phyloP scores from a whole-genome alignment of 2,329 filamentous ascomycete species.

The Fonsecaea multimorphosa region DNA sequence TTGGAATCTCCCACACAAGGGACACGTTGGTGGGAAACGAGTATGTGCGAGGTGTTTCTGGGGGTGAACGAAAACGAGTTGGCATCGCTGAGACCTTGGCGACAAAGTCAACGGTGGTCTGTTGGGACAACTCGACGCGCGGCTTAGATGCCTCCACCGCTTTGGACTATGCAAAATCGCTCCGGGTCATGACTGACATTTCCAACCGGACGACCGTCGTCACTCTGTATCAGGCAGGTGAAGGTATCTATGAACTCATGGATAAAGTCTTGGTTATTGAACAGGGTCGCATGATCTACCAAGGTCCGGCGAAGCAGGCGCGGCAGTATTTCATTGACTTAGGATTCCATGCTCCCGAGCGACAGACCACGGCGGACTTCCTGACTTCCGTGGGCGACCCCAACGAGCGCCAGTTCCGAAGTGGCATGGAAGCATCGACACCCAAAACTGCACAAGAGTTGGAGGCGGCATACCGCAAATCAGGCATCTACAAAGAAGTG shows the following conservation, averaged over 20 bases:
- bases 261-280: conserved; percentile 83
- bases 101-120: conserved; percentile 73
- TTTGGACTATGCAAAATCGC: conserved; percentile 74
- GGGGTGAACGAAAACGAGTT: conserved; percentile 80
- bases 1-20: conserved; percentile 76
- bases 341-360: conserved; percentile 65
- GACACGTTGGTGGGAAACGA: conserved; percentile 79
- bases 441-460: conserved; percentile 74
- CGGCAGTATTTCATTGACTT: conserved; percentile 70
- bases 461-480: conserved; percentile 69
- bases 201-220: conserved; percentile 73
- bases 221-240: conserved; percentile 73
- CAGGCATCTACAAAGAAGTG: conserved; percentile 65
- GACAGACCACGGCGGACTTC: conserved; percentile 78
- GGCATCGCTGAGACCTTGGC: conserved; percentile 79
- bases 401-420: conserved; percentile 70
- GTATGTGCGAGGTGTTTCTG: conserved; percentile 73
- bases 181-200: conserved; percentile 76
- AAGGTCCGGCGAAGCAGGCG: conserved; percentile 66
- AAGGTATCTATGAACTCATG: conserved; percentile 74
- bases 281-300: conserved; percentile 71
- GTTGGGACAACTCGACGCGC: conserved; percentile 80
- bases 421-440: conserved; percentile 68
- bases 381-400: conserved; percentile 77
- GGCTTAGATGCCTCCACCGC: conserved; percentile 82